A percentile compares a stretch with the other conserved stretches of the same genome.
These are phyloP conservation scores for Warburgia ugandensis DNA, from an alignment of 164 flowering plant species.

Conservation along the genomic window DNA sequence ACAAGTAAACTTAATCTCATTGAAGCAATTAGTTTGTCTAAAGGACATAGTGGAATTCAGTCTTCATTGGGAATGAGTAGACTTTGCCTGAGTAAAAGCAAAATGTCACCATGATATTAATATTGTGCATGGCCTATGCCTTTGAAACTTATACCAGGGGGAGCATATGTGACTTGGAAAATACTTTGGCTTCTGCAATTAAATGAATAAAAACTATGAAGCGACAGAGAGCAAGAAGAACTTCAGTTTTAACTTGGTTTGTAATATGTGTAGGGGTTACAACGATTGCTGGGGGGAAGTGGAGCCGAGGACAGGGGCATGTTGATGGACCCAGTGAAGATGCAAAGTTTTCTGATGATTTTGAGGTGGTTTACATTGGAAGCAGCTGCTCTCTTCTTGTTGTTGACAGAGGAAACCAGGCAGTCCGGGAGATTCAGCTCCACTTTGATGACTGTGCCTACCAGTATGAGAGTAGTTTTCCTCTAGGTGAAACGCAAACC, in stretches of 20 bases:
- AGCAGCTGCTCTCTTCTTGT: constrained; percentile 96
- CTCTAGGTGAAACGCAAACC: constrained; percentile 48
- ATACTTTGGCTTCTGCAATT: no score
- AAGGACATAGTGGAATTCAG: no score
- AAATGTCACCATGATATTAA: no score
- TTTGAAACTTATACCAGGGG: no score
- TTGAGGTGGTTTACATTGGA: constrained; percentile 86
- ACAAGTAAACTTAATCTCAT: no score
- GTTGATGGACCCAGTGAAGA: constrained; percentile 94
- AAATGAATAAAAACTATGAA: no score
- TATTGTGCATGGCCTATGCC: no score
- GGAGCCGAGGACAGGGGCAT: constrained; percentile 72
- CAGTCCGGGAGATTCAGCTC: constrained; percentile 91
- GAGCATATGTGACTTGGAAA: no score
- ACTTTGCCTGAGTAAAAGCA: no score
- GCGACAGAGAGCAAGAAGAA: no score
- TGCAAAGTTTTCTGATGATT: constrained; percentile 87
- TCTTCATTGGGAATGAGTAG: no score
- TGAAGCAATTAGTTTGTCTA: no score
- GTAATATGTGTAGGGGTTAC: constrained; percentile 56
- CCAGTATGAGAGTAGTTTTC: constrained; percentile 78
- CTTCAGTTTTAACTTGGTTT: neutral
- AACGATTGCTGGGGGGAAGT: constrained; percentile 94
- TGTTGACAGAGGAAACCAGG: constrained; percentile 84
- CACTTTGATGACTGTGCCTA: constrained; percentile 90